Base-by-base conservation (phyloP, 805 yeast genomes). In the Schwanniomyces occidentalis region DNA sequence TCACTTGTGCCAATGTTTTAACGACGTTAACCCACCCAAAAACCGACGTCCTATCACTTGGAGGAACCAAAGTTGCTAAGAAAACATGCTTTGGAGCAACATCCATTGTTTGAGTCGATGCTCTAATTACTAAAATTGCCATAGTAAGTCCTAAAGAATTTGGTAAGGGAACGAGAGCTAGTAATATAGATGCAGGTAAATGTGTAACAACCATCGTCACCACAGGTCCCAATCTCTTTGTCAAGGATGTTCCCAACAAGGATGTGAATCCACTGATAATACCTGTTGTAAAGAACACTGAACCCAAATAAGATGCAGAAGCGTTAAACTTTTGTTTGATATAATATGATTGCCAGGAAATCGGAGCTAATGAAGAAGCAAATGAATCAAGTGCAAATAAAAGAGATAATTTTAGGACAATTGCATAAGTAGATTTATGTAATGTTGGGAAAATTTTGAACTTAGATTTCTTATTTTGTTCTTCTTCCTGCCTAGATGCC, bases 1-100 rank as follows among this genome's bases (percentile, higher is more conserved):
- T 29, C 4, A 63, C 58, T 35, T 63, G 70, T 3, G 66, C 68
- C 32, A 68, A 32, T 1, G 73, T 69, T 37, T 71, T 61, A 13
- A 65, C 61, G 8, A 71, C 67, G 46, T 71, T 71, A 12, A 65
- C 71, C 56, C 70, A 63, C 0, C 68, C 69, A 37, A 72, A 58
- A 1, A 69, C 71, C 1, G 69, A 63, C 2, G 75, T 67, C 31
- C 75, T 48, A 35, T 66, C 70, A 20, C 53, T 46, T 17, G 65
- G 65, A 4, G 65, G 53, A 4, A 65, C 66, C 20, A 65, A 53
- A 0, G 73, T 51, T 6, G 74, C 69, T 15, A 71, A 54, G 40
- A 71, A 70, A 4, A 71, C 73, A 30, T 68, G 71, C 35, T 72
- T 72, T 7, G 76, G 71, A 1, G 75, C 73, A 18, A 65, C 56